Conservation (phyloP, 2,329 filamentous ascomycete species). For the Aspergillus thermomutatus region DNA sequence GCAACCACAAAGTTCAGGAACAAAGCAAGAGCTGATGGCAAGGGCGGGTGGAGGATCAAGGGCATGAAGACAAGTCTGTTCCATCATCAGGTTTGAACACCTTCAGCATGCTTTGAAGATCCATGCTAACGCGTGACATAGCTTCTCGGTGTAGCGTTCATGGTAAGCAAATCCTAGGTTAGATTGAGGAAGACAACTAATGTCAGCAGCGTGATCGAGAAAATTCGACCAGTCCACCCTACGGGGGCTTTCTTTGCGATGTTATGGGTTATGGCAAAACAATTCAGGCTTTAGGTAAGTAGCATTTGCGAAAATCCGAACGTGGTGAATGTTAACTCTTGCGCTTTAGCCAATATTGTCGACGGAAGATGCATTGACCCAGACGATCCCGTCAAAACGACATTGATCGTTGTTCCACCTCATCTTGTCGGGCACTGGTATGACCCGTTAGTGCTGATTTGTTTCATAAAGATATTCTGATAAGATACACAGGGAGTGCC, state of each 20-base stretch:
- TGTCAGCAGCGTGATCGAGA: constrained; percentile 31
- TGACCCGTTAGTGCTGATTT: background rate
- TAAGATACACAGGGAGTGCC: constrained; percentile 19
- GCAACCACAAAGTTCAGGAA: constrained; percentile 29
- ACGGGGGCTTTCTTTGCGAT: constrained; percentile 39
- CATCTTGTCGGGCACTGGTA: constrained; percentile 36
- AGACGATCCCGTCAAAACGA: constrained; percentile 24
- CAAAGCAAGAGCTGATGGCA: constrained; percentile 23
- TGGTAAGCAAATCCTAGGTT: constrained; percentile 21
- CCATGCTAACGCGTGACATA: constrained; percentile 11
- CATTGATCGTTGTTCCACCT: constrained; percentile 37
- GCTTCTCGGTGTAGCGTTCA: constrained; percentile 31
- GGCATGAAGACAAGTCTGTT: constrained; percentile 33
- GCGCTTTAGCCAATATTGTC: constrained; percentile 32
- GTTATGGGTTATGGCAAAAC: constrained; percentile 44
- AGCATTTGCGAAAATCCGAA: background rate
- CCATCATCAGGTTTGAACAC: constrained; percentile 30
- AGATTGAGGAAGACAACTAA: constrained; percentile 6
- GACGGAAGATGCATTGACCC: constrained; percentile 26
- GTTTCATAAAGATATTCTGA: background rate
- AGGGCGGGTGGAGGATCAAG: constrained; percentile 30
- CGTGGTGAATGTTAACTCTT: background rate
- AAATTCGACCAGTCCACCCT: constrained; percentile 21
- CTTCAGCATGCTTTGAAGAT: background rate
- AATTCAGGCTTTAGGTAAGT: constrained; percentile 31